Base-by-base conservation (phyloP, 768 basidiomycete genomes). In the Boletus reticulatus region DNA sequence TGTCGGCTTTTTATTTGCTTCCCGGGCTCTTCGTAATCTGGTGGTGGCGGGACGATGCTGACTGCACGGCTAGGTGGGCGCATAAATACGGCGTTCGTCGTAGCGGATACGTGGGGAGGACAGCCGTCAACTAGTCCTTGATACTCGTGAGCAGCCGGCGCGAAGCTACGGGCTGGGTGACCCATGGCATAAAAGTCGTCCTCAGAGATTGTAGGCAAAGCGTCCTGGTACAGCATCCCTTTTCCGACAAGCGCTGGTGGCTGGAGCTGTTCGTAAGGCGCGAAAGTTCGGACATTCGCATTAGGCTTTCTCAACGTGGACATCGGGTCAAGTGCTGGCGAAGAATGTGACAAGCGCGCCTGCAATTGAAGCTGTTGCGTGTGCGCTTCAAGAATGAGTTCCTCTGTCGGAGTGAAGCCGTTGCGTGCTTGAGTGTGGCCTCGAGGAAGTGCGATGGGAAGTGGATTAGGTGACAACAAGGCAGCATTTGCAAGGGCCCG, bases 341-440 rank as follows among this genome's bases (percentile, higher is more conserved):
- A 38, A 11, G 58, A 19, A 32, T 46, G 56, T 8, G 64, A 27
- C 34, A 56, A n/a, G 19, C 52, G 56, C 8, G 54, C 43, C 24
- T 62, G 61, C 11, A 61, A 29, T 29, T 63, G 68, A 34, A 69
- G 64, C 22, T 43, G 61, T 56, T 58, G 60, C 34, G 69, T 78
- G 74, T 69, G 84, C 57, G 70, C 83, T 52, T 78, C 84, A 65
- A 89, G 79, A 48, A 89, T 82, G 57, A 82, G 79, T 67, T 86
- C 82, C 65, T 89, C 88, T 0, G 87, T 76, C 2, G 85, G 75
- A 0, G 88, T 89, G 59, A 84, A 89, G 2, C 87, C 87, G 1
- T 80, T 76, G 31, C 72, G 70, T 7, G 78, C 73, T 39, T 76
- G 76, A 16, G 67, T 46, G 43, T 73, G 70, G 9, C 62, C 59